Conservation (phyloP, 345 rosid genomes). For the Triadica sebifera region DNA sequence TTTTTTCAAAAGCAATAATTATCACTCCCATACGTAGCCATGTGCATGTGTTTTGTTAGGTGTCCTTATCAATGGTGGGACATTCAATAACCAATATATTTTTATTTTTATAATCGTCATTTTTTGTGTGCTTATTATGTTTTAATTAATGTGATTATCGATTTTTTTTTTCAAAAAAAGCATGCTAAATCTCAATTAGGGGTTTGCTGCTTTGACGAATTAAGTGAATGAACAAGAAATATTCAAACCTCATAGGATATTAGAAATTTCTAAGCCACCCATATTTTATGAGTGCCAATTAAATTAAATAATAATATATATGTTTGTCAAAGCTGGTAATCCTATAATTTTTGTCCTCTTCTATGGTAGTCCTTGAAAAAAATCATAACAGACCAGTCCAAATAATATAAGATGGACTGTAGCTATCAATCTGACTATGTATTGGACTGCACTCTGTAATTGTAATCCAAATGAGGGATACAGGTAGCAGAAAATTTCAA, state of each 20-base stretch:
- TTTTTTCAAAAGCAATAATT: background rate
- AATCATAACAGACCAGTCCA: background rate
- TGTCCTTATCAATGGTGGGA: conserved; percentile 1
- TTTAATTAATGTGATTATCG: too few species aligned
- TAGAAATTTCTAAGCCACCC: too few species aligned
- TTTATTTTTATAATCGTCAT: background rate
- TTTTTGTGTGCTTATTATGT: background rate
- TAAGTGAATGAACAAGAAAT: too few species aligned
- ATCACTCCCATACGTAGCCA: background rate
- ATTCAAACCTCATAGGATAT: too few species aligned
- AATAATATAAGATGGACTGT: background rate
- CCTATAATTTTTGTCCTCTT: too few species aligned
- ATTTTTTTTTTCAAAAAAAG: too few species aligned
- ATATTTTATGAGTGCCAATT: too few species aligned
- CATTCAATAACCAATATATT: background rate
- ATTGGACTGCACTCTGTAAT: background rate
- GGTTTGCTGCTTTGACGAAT: too few species aligned
- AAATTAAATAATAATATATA: too few species aligned
- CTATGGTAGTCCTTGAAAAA: background rate
- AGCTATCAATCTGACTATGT: background rate
- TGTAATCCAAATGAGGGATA: background rate
- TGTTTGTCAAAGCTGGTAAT: too few species aligned
- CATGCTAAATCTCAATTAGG: too few species aligned
- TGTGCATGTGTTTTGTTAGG: conserved; percentile 2
- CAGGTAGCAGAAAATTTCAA: too few species aligned